Evolutionary conservation across 2,329 filamentous ascomycete species (phyloP).

Genomic region (Hypoxylon rubiginosum): DNA sequence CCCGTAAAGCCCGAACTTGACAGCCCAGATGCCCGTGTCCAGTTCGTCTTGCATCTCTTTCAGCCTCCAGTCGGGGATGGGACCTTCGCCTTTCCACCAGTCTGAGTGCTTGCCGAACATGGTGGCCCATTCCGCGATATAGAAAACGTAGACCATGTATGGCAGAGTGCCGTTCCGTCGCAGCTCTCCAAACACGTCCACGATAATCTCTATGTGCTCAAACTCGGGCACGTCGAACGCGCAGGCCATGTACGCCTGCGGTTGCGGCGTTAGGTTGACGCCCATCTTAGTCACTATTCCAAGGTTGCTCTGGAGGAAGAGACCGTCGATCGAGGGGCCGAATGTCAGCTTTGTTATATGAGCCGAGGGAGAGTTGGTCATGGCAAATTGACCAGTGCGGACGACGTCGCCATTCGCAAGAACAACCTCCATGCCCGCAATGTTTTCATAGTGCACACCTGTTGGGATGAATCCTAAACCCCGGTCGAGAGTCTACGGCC

Average conservation of each 20-base stretch:
- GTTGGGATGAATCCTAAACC: constrained; percentile 56
- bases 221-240: constrained; percentile 60
- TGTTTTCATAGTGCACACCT: constrained; percentile 59
- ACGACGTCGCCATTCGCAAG: constrained; percentile 59
- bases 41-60: constrained; percentile 59
- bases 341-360: constrained; percentile 57
- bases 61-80: constrained; percentile 61
- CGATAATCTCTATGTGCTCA: constrained; percentile 60
- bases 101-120: constrained; percentile 59
- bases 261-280: constrained; percentile 57
- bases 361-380: constrained; percentile 57
- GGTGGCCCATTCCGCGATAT: constrained; percentile 61
- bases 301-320: constrained; percentile 67
- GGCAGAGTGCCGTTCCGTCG: constrained; percentile 59
- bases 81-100: constrained; percentile 58
- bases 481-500: constrained; percentile 57
- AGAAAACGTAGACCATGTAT: constrained; percentile 60
- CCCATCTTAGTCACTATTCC: constrained; percentile 70
- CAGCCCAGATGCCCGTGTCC: constrained; percentile 60
- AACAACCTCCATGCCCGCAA: constrained; percentile 61
- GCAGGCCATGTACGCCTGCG: constrained; percentile 62
- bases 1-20: constrained; percentile 61
- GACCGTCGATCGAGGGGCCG: constrained; percentile 59
- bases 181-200: constrained; percentile 60
- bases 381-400: constrained; percentile 59